Conservation (phyloP, 2,329 filamentous ascomycete species). For the Incumbomyces delicatus region DNA sequence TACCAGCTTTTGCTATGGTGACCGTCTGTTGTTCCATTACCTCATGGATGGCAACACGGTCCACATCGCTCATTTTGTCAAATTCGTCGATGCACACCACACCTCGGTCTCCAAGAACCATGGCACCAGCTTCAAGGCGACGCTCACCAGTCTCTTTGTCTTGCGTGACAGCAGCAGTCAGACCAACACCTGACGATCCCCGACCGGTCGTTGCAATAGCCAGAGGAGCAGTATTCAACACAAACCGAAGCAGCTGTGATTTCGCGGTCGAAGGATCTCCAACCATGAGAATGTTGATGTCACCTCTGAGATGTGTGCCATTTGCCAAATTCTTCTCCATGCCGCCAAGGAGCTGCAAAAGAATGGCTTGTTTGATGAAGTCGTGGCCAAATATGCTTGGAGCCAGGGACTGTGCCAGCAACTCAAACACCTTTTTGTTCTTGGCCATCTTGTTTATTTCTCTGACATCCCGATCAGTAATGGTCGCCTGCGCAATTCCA, state of each 20-base stretch:
- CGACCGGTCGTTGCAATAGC: constrained; percentile 96
- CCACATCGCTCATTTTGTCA: constrained; percentile 98
- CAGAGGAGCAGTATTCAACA: constrained; percentile 89
- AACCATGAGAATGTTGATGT: constrained; percentile 99
- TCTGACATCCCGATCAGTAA: constrained; percentile 92
- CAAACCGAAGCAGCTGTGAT: constrained; percentile 93
- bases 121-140: constrained; percentile 89
- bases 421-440: constrained; percentile 83
- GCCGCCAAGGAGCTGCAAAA: constrained; percentile 88
- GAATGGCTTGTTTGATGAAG: constrained; percentile 93
- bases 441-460: constrained; percentile 98
- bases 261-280: constrained; percentile 97
- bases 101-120: constrained; percentile 94
- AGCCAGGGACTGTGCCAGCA: constrained; percentile 86
- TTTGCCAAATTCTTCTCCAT: constrained; percentile 99
- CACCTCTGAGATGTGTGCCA: constrained; percentile 91
- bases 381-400: constrained; percentile 96
- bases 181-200: constrained; percentile 92
- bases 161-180: constrained; percentile 89
- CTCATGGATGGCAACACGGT: constrained; percentile 97
- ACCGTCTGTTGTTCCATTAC: constrained; percentile 99
- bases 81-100: constrained; percentile 99
- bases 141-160: constrained; percentile 97
- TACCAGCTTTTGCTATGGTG: constrained; percentile 96
- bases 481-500: constrained; percentile 79